These are phyloP conservation scores for Cudoniella acicularis DNA, from an alignment of 495 filamentous ascomycete species.

Conservation along the genomic window DNA sequence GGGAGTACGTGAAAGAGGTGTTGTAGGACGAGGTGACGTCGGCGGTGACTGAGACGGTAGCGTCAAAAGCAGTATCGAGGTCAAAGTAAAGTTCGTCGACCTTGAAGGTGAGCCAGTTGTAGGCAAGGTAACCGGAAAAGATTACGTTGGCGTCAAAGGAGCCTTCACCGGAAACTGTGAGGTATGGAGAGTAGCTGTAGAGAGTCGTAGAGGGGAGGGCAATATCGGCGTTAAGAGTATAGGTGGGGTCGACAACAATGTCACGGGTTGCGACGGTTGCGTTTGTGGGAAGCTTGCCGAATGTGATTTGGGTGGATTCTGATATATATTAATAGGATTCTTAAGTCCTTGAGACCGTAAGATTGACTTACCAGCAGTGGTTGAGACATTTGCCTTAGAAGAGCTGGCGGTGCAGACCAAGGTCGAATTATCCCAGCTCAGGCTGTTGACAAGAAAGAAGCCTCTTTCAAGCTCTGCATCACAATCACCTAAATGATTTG, in stretches of 20 bases:
- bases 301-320: constrained; percentile 23
- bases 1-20: constrained; percentile 26
- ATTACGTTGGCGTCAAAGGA: constrained; percentile 26
- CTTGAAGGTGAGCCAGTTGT: constrained; percentile 22
- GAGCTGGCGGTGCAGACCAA: constrained; percentile 19
- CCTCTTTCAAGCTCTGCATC: constrained; percentile 26
- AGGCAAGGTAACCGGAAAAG: constrained; percentile 30
- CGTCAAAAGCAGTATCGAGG: constrained; percentile 27
- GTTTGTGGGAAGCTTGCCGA: constrained; percentile 13
- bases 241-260: constrained; percentile 24
- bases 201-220: constrained; percentile 24
- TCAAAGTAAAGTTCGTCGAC: constrained; percentile 29
- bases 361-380: constrained; percentile 27
- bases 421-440: constrained; percentile 24
- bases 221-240: constrained; percentile 25
- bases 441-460: constrained; percentile 20
- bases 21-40: constrained; percentile 20
- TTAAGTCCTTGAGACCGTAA: not conserved
- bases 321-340: constrained; percentile 11
- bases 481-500: constrained; percentile 28
- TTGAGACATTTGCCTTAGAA: constrained; percentile 15
- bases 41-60: constrained; percentile 24
- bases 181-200: constrained; percentile 20
- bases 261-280: constrained; percentile 22
- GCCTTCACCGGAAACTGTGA: constrained; percentile 21